Percentiles rank a stretch among this genome's conserved stretches.
Conservation (phyloP, 768 basidiomycete species). For the Ramaria sp. region DNA sequence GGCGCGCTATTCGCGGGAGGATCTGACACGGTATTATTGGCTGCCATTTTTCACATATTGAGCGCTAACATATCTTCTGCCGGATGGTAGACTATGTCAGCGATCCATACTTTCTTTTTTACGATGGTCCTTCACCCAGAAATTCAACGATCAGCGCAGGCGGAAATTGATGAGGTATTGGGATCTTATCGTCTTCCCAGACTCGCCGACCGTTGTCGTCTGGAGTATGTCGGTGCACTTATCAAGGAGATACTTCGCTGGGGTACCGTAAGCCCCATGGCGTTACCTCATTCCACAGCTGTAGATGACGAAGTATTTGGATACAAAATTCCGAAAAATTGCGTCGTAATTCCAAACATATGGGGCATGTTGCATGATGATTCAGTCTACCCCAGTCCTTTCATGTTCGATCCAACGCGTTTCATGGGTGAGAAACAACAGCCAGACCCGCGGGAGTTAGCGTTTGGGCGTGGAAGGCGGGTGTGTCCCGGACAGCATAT, state of each 20-base stretch:
- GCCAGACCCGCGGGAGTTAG: conserved; percentile 13
- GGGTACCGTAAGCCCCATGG: conserved; percentile 17
- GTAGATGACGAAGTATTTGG: conserved; percentile 9
- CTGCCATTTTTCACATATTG: too few species aligned
- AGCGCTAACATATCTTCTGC: too few species aligned
- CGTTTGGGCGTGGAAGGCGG: conserved; percentile 18
- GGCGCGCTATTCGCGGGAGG: conserved; percentile 11
- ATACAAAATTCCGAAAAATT: conserved; percentile 9
- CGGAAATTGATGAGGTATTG: conserved; percentile 27
- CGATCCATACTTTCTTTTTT: conserved; percentile 23
- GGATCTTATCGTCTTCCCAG: conserved; percentile 24
- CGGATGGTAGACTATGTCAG: conserved; percentile 19
- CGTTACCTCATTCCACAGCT: conserved; percentile 8
- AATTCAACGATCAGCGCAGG: conserved; percentile 24
- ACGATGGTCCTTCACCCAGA: conserved; percentile 27
- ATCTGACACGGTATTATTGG: conserved; percentile 17
- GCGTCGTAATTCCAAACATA: conserved; percentile 12
- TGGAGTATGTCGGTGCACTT: conserved; percentile 47
- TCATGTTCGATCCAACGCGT: conserved; percentile 27
- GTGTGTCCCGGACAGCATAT: conserved; percentile 17
- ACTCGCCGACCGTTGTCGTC: conserved; percentile 23
- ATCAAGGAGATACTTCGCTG: conserved; percentile 31
- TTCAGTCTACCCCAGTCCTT: conserved; percentile 22
- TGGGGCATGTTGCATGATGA: conserved; percentile 26
- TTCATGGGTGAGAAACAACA: conserved; percentile 20